A percentile compares a stretch with the other conserved stretches of the same genome.
Evolutionary conservation across 169 alveolate species (phyloP).

Genomic region (Theileria equi): DNA sequence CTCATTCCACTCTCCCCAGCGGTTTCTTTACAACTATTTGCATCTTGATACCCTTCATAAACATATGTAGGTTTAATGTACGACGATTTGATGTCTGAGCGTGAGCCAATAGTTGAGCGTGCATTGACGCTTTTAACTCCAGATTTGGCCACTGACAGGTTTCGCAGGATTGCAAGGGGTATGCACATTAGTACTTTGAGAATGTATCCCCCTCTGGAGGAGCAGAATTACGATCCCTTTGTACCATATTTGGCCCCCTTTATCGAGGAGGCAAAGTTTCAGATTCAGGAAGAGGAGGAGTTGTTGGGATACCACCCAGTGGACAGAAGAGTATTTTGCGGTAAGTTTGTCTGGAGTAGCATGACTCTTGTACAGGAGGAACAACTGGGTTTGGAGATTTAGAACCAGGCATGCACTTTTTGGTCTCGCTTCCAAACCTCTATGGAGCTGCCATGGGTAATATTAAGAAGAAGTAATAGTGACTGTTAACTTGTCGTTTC

Average conservation of each 20-base stretch:
- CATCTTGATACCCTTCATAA: neutral
- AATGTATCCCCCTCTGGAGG: slow-evolving; percentile 70
- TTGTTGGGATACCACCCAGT: slow-evolving; percentile 82
- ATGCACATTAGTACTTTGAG: slow-evolving; percentile 71
- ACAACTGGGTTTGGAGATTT: slow-evolving; percentile 78
- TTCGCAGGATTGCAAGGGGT: slow-evolving; percentile 80
- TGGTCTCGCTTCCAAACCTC: slow-evolving; percentile 71
- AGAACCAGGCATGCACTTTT: slow-evolving; percentile 79
- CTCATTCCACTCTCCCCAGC: slow-evolving; percentile 2
- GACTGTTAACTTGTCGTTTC: too few species aligned
- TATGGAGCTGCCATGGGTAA: slow-evolving; percentile 76
- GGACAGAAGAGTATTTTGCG: slow-evolving; percentile 78
- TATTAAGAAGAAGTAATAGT: slow-evolving; percentile 51
- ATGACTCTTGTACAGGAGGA: slow-evolving; percentile 52
- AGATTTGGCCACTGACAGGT: slow-evolving; percentile 74
- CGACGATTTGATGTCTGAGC: slow-evolving; percentile 77
- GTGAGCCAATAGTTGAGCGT: slow-evolving; percentile 83
- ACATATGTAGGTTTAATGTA: slow-evolving; percentile 74
- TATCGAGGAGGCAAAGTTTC: slow-evolving; percentile 86
- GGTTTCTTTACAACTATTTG: neutral
- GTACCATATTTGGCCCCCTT: slow-evolving; percentile 85
- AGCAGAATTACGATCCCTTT: slow-evolving; percentile 84
- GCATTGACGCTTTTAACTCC: slow-evolving; percentile 77
- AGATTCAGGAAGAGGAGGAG: slow-evolving; percentile 85
- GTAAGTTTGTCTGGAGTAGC: slow-evolving; percentile 53